Evolutionary conservation across 345 rosid genomes (phyloP), one percentile per base, ranked within the genome.

Genomic region (Populus deltoides): DNA sequence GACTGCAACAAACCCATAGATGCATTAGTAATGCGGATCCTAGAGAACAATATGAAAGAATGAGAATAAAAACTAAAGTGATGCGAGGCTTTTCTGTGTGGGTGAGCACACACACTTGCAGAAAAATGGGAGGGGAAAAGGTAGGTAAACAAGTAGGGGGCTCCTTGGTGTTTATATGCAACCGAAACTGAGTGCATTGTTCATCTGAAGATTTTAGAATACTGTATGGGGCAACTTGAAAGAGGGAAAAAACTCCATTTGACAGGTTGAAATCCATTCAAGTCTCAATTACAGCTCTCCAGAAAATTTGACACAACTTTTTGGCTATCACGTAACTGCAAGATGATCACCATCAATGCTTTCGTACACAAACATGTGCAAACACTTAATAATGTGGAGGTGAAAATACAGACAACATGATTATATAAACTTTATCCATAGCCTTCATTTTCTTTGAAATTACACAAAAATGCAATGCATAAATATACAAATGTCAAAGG

Each of bases 1-100:
- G 87, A 77, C 98, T 95, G 90, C 81, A 86, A 77, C 74, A 88
- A 78, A 68, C 68, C 65, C 71, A 82, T 31, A 33, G 24, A 31
- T 0, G 47, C 0, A 78, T 80, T 27, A 83, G 66, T 55, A 79
- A 55, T 63, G 77, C 36, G 74, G 66, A 51, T 68, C 68, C 41
- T 15, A 31, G 33, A 78, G 29, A 59, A 66, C 59, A 66, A 80
- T 57, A 71, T 59, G 59, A 68, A 41, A 79, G 39, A 18, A 68
- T 16, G 75, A 70, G 39, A 51, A 3, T 15, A 68, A 73, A 33
- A 57, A 1, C 51, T 43, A 53, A 6, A 18, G 22, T 7, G 5
- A 36, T 1, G 70, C 11, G 8, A 8, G 29, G 15, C 11, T 47
- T 15, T 47, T 47, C 51, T 47, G 17, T 47, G 51, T 15, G 4